Evolutionary conservation across 78 protist genomes (phyloP), one percentile per base, ranked within the genome.

Genomic region (Pelomyxa schiedti): DNA sequence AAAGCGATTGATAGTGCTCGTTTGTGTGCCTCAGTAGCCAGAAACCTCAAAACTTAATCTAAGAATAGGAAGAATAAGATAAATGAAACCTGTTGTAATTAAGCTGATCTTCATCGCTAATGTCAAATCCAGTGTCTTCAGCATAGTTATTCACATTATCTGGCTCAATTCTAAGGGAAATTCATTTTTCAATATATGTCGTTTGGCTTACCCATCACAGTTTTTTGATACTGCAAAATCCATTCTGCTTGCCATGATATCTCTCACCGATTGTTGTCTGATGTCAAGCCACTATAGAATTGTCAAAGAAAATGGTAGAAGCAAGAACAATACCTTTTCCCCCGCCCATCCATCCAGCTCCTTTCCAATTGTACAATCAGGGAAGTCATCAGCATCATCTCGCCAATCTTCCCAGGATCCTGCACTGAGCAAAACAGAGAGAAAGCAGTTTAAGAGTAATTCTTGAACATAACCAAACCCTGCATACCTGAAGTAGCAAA

Each of bases 111-210:
- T 5, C 7, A 40, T 26, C 28, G 67, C 5, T 5, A 9, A 7
- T 8, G 3, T 70, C 43, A 29, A 4, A 1, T 8, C 47, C 3
- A 8, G 2, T 30, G 5, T 2, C 3, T 4, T 70, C 43, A 63
- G 5, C 74, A 29, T 22, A 70, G 39, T 30, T 3, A 36, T 70
- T 63, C 66, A 70, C 47, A 63, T 70, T 70, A 36, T 70, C 74
- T 5, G 74, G 74, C 74, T 70, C 74, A 1, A 70, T 36, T 5
- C n/a, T n/a, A n/a, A n/a, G n/a, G n/a, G n/a, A n/a, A n/a, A n/a
- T n/a, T n/a, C n/a, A n/a, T n/a, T n/a, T n/a, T n/a, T n/a, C n/a
- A n/a, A n/a, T n/a, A n/a, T n/a, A n/a, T n/a, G n/a, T n/a, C n/a
- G n/a, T n/a, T n/a, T n/a, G n/a, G n/a, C n/a, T n/a, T n/a, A n/a